phyloP scores from a whole-genome alignment of 768 basidiomycete genomes.

The Macrolepiota dolichaula region DNA sequence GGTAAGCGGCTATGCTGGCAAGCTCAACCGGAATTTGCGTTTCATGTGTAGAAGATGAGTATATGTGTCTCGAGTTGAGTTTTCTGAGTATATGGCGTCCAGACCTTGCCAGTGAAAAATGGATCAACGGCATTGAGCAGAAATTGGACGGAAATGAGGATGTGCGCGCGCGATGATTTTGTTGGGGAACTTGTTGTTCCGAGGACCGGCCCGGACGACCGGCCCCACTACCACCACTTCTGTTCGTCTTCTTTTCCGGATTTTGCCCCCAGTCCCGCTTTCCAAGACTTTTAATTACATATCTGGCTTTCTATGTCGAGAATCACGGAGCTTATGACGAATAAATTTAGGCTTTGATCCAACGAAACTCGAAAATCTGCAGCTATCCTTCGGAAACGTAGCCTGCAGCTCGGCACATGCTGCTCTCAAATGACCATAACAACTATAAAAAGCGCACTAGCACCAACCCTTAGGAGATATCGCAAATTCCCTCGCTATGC shows the following conservation, averaged over 20 bases:
- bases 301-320: not conserved
- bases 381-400: not conserved
- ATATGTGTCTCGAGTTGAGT: not conserved
- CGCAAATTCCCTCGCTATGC: conserved; percentile 4
- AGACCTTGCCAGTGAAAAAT: not conserved
- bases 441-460: not conserved
- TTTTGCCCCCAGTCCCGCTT: not conserved
- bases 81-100: not conserved
- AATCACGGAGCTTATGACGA: not conserved
- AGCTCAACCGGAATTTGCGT: not conserved
- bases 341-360: not conserved
- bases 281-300: not conserved
- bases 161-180: not conserved
- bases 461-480: not conserved
- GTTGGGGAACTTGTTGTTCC: not conserved
- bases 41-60: not conserved
- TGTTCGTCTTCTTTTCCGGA: not conserved
- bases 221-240: not conserved
- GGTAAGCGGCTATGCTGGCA: not conserved
- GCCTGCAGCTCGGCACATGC: not conserved
- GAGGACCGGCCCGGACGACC: not conserved
- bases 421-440: not conserved
- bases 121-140: too few species aligned
- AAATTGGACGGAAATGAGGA: not conserved
- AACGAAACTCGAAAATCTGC: not conserved